These are phyloP conservation scores for Cardiospermum halicacabum DNA, from an alignment of 345 rosid genomes.

Conservation along the genomic window DNA sequence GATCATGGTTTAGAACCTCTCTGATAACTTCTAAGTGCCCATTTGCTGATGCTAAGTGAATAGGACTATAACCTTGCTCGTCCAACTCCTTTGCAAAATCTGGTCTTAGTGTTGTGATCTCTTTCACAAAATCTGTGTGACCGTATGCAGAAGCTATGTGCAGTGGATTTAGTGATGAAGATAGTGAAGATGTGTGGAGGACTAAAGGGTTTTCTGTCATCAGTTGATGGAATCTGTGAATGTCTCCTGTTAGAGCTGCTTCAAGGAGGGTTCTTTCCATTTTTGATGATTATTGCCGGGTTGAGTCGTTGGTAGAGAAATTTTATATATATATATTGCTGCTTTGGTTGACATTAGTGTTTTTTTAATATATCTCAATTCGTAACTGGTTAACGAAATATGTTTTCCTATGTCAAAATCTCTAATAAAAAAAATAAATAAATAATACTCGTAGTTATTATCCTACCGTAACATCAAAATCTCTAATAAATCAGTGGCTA, in stretches of 20 bases:
- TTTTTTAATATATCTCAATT: too few species aligned
- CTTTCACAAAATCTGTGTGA: conserved; percentile 23
- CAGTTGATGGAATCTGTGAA: conserved; percentile 11
- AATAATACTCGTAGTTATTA: too few species aligned
- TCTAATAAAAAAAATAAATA: too few species aligned
- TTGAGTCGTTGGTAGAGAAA: too few species aligned
- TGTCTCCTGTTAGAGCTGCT: conserved; percentile 22
- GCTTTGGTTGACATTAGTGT: too few species aligned
- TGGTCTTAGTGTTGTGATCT: conserved; percentile 26
- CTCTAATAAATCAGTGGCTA: too few species aligned
- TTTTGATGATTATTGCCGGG: neutral
- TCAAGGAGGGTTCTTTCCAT: conserved; percentile 21
- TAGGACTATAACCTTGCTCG: conserved; percentile 33
- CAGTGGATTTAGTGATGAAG: conserved; percentile 20
- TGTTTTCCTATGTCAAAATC: too few species aligned
- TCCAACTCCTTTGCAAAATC: conserved; percentile 30
- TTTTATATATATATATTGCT: too few species aligned
- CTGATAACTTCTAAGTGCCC: conserved; percentile 30
- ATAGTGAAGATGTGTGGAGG: conserved; percentile 10
- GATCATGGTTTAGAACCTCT: conserved; percentile 30
- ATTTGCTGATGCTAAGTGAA: conserved; percentile 41
- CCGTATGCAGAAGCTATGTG: conserved; percentile 24
- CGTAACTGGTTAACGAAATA: too few species aligned
- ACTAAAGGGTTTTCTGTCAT: conserved; percentile 21
- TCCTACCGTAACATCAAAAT: too few species aligned